A percentile compares a stretch with the other conserved stretches of the same genome.
Conservation (phyloP, 176 grass and related monocot species). For the Triticum aestivum region DNA sequence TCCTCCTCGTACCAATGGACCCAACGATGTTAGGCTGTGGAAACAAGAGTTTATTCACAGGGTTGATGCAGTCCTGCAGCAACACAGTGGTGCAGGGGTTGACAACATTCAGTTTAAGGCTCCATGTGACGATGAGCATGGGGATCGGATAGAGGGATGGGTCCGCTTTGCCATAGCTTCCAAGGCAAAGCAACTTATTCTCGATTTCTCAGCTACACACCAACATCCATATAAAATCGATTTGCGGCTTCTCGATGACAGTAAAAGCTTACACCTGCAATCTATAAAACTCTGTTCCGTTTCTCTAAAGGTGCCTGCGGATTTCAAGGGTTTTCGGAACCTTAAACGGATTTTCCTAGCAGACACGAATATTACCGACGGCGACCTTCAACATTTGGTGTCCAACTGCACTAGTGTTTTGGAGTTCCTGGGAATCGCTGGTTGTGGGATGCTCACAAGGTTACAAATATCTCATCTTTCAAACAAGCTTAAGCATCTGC, state of each 20-base stretch:
- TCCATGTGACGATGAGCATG: background rate
- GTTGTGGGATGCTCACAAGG: background rate
- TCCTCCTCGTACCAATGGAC: background rate
- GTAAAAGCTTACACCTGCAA: background rate
- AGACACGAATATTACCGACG: background rate
- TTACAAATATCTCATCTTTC: background rate
- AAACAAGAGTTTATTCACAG: background rate
- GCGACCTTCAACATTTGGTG: background rate
- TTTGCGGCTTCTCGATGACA: background rate
- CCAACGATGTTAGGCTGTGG: background rate
- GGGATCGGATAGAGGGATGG: background rate
- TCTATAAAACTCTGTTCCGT: background rate
- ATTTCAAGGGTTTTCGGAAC: conserved; percentile 2
- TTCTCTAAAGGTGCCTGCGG: background rate
- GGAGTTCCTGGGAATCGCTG: background rate
- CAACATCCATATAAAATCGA: background rate
- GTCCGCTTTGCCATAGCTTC: background rate
- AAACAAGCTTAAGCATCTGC: background rate
- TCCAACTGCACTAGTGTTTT: background rate
- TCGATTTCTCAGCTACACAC: background rate
- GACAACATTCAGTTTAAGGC: background rate
- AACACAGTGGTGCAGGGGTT: background rate
- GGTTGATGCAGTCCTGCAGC: background rate
- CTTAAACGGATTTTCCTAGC: background rate
- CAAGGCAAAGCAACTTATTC: background rate